Conservation (phyloP, 2,329 filamentous ascomycete species). For the Cercospora zeae-maydis region DNA sequence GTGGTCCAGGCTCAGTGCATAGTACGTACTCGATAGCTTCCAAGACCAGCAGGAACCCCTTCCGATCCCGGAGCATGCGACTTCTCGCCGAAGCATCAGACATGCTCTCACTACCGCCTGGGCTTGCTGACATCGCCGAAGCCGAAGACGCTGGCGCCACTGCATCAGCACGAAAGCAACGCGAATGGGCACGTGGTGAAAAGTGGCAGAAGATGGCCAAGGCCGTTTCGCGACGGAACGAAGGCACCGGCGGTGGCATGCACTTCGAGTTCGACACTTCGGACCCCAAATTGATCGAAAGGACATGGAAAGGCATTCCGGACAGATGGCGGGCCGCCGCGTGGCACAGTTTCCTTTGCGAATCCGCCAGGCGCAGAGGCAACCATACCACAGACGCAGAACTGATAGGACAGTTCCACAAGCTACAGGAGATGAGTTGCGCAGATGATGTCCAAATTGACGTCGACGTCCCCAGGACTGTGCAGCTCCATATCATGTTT, state of each 20-base stretch:
- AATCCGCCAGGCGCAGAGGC: slow-evolving; percentile 66
- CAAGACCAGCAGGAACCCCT: slow-evolving; percentile 36
- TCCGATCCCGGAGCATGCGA: slow-evolving; percentile 53
- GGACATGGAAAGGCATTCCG: slow-evolving; percentile 97
- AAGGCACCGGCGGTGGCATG: slow-evolving; percentile 55
- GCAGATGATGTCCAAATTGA: slow-evolving; percentile 96
- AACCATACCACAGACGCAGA: slow-evolving; percentile 62
- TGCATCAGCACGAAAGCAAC: slow-evolving; percentile 51
- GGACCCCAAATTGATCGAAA: slow-evolving; percentile 74
- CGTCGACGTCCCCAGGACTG: slow-evolving; percentile 90
- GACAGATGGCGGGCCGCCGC: slow-evolving; percentile 90
- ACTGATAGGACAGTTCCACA: slow-evolving; percentile 67
- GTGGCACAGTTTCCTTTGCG: slow-evolving; percentile 87
- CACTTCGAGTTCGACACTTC: slow-evolving; percentile 74
- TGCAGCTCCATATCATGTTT: slow-evolving; percentile 97
- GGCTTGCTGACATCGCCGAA: slow-evolving; percentile 47
- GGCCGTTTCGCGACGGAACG: slow-evolving; percentile 33
- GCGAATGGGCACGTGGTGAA: slow-evolving; percentile 60
- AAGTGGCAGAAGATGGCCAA: slow-evolving; percentile 67
- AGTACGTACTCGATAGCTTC: slow-evolving; percentile 39
- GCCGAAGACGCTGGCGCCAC: slow-evolving; percentile 47
- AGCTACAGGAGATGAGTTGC: slow-evolving; percentile 68
- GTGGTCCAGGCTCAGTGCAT: slow-evolving; percentile 40
- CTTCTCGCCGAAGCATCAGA: slow-evolving; percentile 59
- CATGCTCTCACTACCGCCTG: slow-evolving; percentile 60